These are phyloP conservation scores for Triticum monococcum DNA, from an alignment of 176 grass and related monocot genomes.

Conservation along the genomic window DNA sequence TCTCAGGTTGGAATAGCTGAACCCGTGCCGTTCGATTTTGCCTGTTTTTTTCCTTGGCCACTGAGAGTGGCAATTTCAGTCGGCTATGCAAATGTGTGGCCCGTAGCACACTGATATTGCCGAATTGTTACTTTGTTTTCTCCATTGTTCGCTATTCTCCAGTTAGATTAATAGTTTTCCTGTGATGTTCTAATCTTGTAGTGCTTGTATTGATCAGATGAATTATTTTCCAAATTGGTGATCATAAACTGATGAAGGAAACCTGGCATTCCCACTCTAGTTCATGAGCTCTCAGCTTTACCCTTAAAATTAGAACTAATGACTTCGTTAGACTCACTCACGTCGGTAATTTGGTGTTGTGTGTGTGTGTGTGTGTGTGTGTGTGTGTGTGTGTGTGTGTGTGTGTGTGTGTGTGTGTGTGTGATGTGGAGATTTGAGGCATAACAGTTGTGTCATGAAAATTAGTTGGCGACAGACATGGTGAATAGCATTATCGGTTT, in stretches of 20 bases:
- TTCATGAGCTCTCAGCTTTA: neutral
- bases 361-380: neutral
- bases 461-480: neutral
- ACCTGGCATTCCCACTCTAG: neutral
- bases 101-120: neutral
- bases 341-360: neutral
- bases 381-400: neutral
- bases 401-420: neutral
- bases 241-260: neutral
- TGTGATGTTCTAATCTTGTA: neutral
- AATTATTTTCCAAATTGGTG: neutral
- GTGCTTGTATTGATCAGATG: neutral
- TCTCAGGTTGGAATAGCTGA: slow-evolving; percentile 37
- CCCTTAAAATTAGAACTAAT: neutral
- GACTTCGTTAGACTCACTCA: neutral
- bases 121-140: neutral
- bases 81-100: neutral
- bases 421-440: neutral
- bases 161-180: neutral
- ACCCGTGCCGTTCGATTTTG: neutral
- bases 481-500: neutral
- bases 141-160: neutral
- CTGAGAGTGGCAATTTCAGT: neutral
- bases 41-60: neutral
- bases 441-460: neutral